phyloP scores from a whole-genome alignment of 371 early-diverging fungal genomes.

The Aphelidium insulamus region DNA sequence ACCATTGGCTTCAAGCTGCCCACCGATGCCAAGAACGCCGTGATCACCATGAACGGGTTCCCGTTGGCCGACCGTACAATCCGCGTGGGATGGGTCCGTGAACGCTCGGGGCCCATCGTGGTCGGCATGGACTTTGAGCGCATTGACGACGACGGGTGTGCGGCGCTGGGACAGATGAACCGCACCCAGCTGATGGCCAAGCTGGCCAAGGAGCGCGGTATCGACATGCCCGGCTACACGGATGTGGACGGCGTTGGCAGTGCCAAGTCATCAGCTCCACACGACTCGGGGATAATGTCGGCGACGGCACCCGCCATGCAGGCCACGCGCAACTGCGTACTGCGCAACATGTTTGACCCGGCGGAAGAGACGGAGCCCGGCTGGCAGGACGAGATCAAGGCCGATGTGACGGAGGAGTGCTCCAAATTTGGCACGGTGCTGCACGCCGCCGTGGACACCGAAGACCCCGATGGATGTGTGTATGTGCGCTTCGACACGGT shows the following conservation, averaged over 20 bases:
- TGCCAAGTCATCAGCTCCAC: too few species aligned
- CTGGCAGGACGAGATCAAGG: conserved; percentile 70
- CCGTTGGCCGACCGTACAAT: conserved; percentile 41
- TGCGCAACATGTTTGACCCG: conserved; percentile 84
- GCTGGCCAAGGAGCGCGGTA: too few species aligned
- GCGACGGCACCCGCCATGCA: too few species aligned
- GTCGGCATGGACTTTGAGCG: background rate
- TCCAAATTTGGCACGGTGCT: conserved; percentile 48
- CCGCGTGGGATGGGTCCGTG: conserved; percentile 3
- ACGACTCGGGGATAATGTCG: too few species aligned
- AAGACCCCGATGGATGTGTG: conserved; percentile 46
- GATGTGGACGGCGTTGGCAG: too few species aligned
- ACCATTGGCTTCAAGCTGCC: conserved; percentile 3
- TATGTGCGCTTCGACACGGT: conserved; percentile 54
- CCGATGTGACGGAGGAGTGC: conserved; percentile 68
- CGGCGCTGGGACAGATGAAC: too few species aligned
- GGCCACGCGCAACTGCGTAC: conserved; percentile 42
- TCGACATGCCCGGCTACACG: too few species aligned
- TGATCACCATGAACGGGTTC: conserved; percentile 66
- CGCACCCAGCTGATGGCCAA: too few species aligned
- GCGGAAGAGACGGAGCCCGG: conserved; percentile 59
- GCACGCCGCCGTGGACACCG: conserved; percentile 46
- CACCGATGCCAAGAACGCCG: conserved; percentile 54
- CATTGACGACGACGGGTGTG: background rate
- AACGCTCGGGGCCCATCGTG: too few species aligned